Base-by-base conservation (phyloP, 805 yeast species). In the Candida ficus region DNA sequence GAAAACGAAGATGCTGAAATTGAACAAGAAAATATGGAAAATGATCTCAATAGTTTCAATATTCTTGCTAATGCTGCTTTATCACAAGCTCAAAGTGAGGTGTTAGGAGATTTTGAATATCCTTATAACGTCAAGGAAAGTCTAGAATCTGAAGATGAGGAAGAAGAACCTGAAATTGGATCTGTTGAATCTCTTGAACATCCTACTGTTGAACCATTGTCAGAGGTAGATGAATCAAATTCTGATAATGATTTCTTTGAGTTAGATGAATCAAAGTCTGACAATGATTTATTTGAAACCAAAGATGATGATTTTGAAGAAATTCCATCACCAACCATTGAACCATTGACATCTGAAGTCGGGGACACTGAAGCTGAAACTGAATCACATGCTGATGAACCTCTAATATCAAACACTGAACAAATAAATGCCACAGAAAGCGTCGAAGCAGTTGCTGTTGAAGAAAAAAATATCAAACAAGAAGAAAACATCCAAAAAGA, bases 141-240 rank as follows among this genome's bases (percentile, higher is more conserved):
- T 12, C n/a, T n/a, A n/a, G n/a, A n/a, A n/a, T n/a, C n/a, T n/a
- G 26, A 13, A 28, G 31, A 7, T 25, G n/a, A 21, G 34, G 36
- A 22, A 34, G 45, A 27, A 36, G 37, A 16, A 16, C n/a, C n/a
- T n/a, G n/a, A n/a, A n/a, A n/a, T n/a, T n/a, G n/a, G n/a, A n/a
- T n/a, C n/a, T n/a, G n/a, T n/a, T n/a, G n/a, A n/a, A n/a, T 52
- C 47, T 25, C 52, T 44, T 26, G 57, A 54, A 29, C 52, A 57
- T 4, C 42, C 41, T 14, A 38, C 51, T 29, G 57, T 44, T 6
- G 8, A 21, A 21, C 23, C 23, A 6, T 21, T 21, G 9, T 21
- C 23, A 21, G 23, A 21, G 23, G 29, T 27, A 31, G 29, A 39
- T 16, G 26, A 16, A 20, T 20, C 9, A 28, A 31, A 4, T 22